These are phyloP conservation scores for Myriosclerotinia scirpicola DNA, from an alignment of 2,329 filamentous ascomycete genomes.

Conservation along the genomic window DNA sequence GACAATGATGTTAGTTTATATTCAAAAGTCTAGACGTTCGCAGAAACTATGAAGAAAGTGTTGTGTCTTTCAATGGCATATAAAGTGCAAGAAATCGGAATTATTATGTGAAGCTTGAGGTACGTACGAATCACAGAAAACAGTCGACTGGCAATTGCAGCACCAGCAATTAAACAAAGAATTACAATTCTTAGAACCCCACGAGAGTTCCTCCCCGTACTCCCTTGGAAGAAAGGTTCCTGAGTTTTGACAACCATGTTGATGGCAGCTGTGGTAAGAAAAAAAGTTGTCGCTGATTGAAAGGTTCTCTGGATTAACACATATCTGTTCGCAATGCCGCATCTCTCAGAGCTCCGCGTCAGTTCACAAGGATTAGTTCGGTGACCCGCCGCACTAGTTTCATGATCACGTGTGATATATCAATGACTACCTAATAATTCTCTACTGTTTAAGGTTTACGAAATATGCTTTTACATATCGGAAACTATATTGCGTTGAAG, in stretches of 20 bases:
- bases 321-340: conserved; percentile 35
- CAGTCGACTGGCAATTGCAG: conserved; percentile 87
- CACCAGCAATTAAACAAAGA: conserved; percentile 84
- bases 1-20: conserved; percentile 35
- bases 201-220: conserved; percentile 76
- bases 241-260: conserved; percentile 45
- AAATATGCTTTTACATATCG: background rate
- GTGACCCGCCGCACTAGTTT: conserved; percentile 18
- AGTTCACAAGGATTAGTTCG: conserved; percentile 32
- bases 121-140: conserved; percentile 96
- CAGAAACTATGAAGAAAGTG: background rate
- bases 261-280: conserved; percentile 33
- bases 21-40: conserved; percentile 15
- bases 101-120: conserved; percentile 21
- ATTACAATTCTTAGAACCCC: conserved; percentile 87
- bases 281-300: conserved; percentile 34
- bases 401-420: conserved; percentile 4
- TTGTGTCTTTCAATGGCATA: background rate
- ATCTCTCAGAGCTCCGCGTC: conserved; percentile 33
- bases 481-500: background rate
- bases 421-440: background rate
- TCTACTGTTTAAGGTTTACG: background rate
- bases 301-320: conserved; percentile 29
- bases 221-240: conserved; percentile 66
- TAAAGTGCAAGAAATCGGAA: background rate